Base-by-base conservation (phyloP, 1,139 yeast genomes). In the Yamadazyma buinensis region DNA sequence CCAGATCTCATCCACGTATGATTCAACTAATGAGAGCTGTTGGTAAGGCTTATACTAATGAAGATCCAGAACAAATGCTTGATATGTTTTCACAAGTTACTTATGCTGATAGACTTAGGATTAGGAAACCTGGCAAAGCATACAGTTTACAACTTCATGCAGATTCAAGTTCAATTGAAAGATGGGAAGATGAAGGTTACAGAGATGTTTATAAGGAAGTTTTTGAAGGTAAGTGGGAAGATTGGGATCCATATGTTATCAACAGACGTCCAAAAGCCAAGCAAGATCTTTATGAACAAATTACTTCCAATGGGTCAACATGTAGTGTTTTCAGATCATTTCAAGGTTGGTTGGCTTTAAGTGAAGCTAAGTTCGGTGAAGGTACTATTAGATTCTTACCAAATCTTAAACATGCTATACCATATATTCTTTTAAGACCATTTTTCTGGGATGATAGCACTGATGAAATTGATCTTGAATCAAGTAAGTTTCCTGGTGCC, bases 331-430 rank as follows among this genome's bases (percentile, higher is more conserved):
- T 67, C 46, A 51, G 76, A 35, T 56, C 71, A 20, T 63, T 69
- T 35, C 77, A 72, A 49, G 77, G 75, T 6, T 72, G 76, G 75
- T 43, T 70, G 31, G 64, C 74, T 1, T 50, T 70, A 41, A 55
- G 66, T 12, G 33, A 38, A 19, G 44, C 39, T 15, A 61, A 59
- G 6, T 59, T 69, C 6, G 64, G 64, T 17, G 74, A 67, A 42
- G 77, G 77, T 1, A 64, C 76, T 3, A 52, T 72, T 28, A 50
- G 53, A 33, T 56, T 72, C 23, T 56, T 59, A 13, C 77, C 78
- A 4, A 50, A 54, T 39, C 43, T 72, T 11, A 61, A 55, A 30
- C 48, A 56, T 27, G 52, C 56, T 8, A 65, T 67, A 20, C 65
- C 76, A 0, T 72, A 72, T 44, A 47, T 60, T 17, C 49, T 71